Evolutionary conservation across 2,329 filamentous ascomycete genomes (phyloP).

Genomic region (Sporothrix phasma): DNA sequence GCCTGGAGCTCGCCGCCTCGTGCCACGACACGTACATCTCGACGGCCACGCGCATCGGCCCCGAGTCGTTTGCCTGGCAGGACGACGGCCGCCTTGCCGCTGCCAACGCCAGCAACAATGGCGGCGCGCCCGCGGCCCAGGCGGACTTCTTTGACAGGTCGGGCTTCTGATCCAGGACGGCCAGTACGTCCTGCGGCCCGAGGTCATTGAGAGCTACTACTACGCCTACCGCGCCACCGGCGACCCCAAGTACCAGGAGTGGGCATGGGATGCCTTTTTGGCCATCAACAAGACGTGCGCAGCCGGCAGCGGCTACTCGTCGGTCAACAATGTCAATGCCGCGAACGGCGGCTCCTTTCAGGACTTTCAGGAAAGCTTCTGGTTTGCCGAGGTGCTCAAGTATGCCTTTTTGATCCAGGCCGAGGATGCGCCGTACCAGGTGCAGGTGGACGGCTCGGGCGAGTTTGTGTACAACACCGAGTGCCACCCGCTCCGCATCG

Average conservation of each 20-base stretch:
- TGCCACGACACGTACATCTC: constrained; percentile 65
- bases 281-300: constrained; percentile 55
- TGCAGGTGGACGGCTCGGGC: constrained; percentile 36
- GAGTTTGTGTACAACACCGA: constrained; percentile 43
- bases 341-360: constrained; percentile 48
- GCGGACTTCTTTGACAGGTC: constrained; percentile 51
- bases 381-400: constrained; percentile 81
- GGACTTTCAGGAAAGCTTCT: constrained; percentile 78
- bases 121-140: constrained; percentile 35
- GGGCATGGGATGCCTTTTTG: constrained; percentile 71
- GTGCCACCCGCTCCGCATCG: constrained; percentile 31
- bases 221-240: constrained; percentile 77
- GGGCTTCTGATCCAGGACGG: constrained; percentile 61
- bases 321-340: constrained; percentile 56
- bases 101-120: constrained; percentile 30
- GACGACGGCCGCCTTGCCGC: constrained; percentile 30
- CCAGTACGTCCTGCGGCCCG: constrained; percentile 62
- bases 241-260: constrained; percentile 66
- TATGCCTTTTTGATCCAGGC: constrained; percentile 67
- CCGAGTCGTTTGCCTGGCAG: constrained; percentile 59
- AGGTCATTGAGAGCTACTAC: constrained; percentile 77
- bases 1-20: constrained; percentile 58
- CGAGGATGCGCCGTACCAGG: constrained; percentile 45
- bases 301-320: constrained; percentile 56
- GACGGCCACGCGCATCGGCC: constrained; percentile 65